phyloP scores from a whole-genome alignment of 768 basidiomycete species.

The Collybia mongolica region DNA sequence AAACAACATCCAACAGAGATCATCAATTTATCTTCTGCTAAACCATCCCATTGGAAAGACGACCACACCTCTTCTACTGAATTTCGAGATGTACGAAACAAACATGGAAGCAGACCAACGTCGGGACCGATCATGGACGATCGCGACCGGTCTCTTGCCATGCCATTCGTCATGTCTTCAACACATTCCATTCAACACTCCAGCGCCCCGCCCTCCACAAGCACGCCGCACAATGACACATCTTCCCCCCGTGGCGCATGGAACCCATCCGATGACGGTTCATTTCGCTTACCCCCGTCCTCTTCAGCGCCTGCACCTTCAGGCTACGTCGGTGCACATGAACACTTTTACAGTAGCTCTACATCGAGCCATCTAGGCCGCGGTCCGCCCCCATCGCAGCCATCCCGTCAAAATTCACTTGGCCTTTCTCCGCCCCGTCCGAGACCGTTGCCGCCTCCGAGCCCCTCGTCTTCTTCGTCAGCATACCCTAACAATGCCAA shows the following conservation, averaged over 20 bases:
- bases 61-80: slow-evolving; percentile 24
- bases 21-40: slow-evolving; percentile 45
- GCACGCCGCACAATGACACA: slow-evolving; percentile 18
- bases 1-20: slow-evolving; percentile 48
- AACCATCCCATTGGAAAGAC: slow-evolving; percentile 37
- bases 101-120: slow-evolving; percentile 27
- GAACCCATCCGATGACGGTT: slow-evolving; percentile 27
- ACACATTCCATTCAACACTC: slow-evolving; percentile 32
- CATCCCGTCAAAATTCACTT: slow-evolving; percentile 25
- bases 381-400: slow-evolving; percentile 18
- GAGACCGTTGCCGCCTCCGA: slow-evolving; percentile 24
- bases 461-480: slow-evolving; percentile 17
- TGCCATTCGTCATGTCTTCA: slow-evolving; percentile 53
- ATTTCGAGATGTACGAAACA: slow-evolving; percentile 25
- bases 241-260: slow-evolving; percentile 33
- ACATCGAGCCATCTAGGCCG: slow-evolving; percentile 31
- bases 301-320: slow-evolving; percentile 24
- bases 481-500: slow-evolving; percentile 8
- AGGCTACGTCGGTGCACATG: slow-evolving; percentile 26
- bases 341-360: slow-evolving; percentile 28
- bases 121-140: slow-evolving; percentile 38
- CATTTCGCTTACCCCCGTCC: slow-evolving; percentile 27
- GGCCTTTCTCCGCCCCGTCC: slow-evolving; percentile 36
- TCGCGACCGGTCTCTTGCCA: slow-evolving; percentile 51
- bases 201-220: slow-evolving; percentile 14